Evolutionary conservation across 2,329 filamentous ascomycete genomes (phyloP), one percentile per base, ranked within the genome.

Genomic region (Cadophora luteo-olivacea): DNA sequence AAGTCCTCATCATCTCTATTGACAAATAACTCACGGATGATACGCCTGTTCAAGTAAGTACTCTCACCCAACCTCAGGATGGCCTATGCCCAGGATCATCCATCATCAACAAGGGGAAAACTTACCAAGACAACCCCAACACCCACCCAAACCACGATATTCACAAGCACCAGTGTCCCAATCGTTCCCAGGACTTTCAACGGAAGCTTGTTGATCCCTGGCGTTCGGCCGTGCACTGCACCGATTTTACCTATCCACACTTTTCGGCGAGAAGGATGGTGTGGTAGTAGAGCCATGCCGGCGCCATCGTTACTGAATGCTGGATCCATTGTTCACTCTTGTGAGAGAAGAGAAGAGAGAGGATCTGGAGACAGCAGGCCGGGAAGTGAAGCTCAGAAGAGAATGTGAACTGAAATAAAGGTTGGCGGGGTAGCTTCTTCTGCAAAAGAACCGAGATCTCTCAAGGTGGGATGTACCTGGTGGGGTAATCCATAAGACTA

Each of bases 61-160:
- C 29, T 33, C 22, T 33, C 22, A 19, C 36, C 19, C 16, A 63
- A 14, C 2, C 0, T 19, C 0, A 16, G 51, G 22, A 22, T 29
- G 29, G 29, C 29, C 29, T 3, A 29, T 29, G 3, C 3, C 45
- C 45, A 49, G 19, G 22, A 49, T 22, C 45, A 22, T 22, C 45
- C n/a, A n/a, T 3, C 4, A n/a, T 49, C 45, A 49, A 22, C 2
- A n/a, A 29, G 29, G 24, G 12, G 45, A 19, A 38, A 19, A 63
- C 61, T 63, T 22, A 63, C 61, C 45, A 63, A 25, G 12, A 63
- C 33, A 38, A 63, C 32, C 19, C 61, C 61, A n/a, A 63, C 61
- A 6, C 48, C 61, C 32, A 38, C 61, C 61, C 61, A 63, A 38
- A 63, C 61, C n/a, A 63, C 48, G 22, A 52, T 19, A 38, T 63